Percentiles rank a stretch among this genome's conserved stretches.
phyloP scores from a whole-genome alignment of 2,329 filamentous ascomycete genomes.

The Kalmusia sp. region DNA sequence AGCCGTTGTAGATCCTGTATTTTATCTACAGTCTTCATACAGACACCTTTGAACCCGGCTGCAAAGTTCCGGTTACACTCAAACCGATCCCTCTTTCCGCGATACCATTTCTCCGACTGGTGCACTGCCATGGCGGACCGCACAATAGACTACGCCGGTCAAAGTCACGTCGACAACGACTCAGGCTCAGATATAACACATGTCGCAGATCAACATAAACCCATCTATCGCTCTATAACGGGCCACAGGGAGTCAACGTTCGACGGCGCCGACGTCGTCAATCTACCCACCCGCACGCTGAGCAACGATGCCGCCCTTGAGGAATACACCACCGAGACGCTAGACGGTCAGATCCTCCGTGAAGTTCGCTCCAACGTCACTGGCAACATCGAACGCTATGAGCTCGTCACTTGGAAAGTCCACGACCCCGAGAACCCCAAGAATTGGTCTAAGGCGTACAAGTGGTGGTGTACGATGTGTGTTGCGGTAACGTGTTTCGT shows the following conservation, averaged over 20 bases:
- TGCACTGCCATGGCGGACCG: conserved; percentile 13
- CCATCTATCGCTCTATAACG: conserved; percentile 23
- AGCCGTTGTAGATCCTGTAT: background rate
- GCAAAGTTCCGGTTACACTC: background rate
- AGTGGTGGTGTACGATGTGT: conserved; percentile 83
- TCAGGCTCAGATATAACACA: conserved; percentile 23
- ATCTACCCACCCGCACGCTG: conserved; percentile 72
- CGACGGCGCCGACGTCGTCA: conserved; percentile 53
- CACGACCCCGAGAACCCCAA: conserved; percentile 81
- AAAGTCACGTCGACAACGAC: conserved; percentile 14
- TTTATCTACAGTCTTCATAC: background rate
- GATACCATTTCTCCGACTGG: background rate
- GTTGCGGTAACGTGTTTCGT: conserved; percentile 67
- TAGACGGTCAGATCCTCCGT: conserved; percentile 66
- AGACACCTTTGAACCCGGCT: background rate
- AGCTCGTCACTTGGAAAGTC: conserved; percentile 74
- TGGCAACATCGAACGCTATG: conserved; percentile 59
- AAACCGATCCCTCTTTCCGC: background rate
- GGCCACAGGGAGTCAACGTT: conserved; percentile 18
- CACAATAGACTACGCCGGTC: background rate
- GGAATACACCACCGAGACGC: conserved; percentile 71
- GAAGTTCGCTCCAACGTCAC: conserved; percentile 62
- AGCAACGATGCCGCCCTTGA: conserved; percentile 62
- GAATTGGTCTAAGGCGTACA: conserved; percentile 80
- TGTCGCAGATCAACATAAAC: conserved; percentile 18